Evolutionary conservation across 2,329 filamentous ascomycete genomes (phyloP).

Genomic region (Botrytis tulipae): DNA sequence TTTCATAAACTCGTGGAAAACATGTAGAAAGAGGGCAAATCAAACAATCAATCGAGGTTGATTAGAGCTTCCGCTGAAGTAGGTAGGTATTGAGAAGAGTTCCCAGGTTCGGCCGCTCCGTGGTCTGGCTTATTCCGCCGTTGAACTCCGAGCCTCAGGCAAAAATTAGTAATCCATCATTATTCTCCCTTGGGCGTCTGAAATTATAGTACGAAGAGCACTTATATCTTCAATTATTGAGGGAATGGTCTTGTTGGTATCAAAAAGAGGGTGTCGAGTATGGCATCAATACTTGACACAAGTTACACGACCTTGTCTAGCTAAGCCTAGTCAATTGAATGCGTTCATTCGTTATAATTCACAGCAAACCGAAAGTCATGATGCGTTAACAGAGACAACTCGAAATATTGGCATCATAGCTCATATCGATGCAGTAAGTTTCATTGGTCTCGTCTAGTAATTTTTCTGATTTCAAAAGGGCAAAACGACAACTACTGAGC

Average conservation of each 20-base stretch:
- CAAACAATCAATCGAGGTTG: slow-evolving; percentile 5
- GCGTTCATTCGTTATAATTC: slow-evolving; percentile 27
- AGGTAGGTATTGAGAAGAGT: slow-evolving; percentile 17
- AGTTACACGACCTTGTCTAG: slow-evolving; percentile 1
- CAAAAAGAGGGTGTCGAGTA: slow-evolving; percentile 30
- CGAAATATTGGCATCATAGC: slow-evolving; percentile 98
- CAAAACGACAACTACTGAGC: slow-evolving; percentile 97
- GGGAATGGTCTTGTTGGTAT: slow-evolving; percentile 35
- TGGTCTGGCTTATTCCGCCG: slow-evolving; percentile 10
- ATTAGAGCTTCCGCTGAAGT: slow-evolving; percentile 15
- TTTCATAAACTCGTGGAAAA: slow-evolving; percentile 18
- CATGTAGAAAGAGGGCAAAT: slow-evolving; percentile 2
- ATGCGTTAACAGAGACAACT: slow-evolving; percentile 52
- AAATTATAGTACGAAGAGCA: not conserved
- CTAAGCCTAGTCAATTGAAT: slow-evolving; percentile 11
- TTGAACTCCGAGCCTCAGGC: not conserved
- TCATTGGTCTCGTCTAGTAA: not conserved
- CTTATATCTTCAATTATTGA: slow-evolving; percentile 11
- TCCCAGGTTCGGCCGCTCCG: not conserved
- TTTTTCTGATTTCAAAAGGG: slow-evolving; percentile 50
- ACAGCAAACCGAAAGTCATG: slow-evolving; percentile 25
- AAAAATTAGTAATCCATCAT: slow-evolving; percentile 4
- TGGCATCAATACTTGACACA: slow-evolving; percentile 31
- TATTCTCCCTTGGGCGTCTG: not conserved
- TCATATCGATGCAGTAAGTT: slow-evolving; percentile 82